Base-by-base conservation (phyloP, 345 rosid species). In the Melaleuca alternifolia region DNA sequence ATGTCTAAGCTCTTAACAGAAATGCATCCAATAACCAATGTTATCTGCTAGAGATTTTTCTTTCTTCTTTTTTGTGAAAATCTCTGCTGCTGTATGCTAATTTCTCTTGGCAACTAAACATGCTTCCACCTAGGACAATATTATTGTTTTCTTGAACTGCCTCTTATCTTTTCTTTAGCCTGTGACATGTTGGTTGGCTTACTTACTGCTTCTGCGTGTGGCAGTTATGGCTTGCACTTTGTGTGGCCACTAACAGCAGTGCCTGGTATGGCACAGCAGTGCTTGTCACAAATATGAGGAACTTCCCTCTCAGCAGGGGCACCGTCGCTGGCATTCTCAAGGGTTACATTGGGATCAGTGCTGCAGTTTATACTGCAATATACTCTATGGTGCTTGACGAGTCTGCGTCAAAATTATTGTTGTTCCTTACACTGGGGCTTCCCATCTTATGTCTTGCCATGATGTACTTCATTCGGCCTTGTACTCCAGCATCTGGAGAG, bases 241-340 rank as follows among this genome's bases (percentile, higher is more conserved):
- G 87, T 86, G 83, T 97, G 53, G 99, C 91, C 18, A 88, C 98
- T 77, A 94, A 96, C 86, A 93, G 99, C 89, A 94, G 91, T 89
- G 95, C 98, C 59, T 96, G 99, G 99, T 93, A 91, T 89, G 93
- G 95, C 86, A 96, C 98, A 23, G 96, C 97, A 71, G 96, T 95
- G 88, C 94, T 96, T 28, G 98, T 95, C 76, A 96, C 99, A 62
- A 96, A 96, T 89, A 96, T 96, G 99, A 93, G 95, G 93, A 96
- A 96, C 91, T 96, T 96, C 86, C 98, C 98, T 52, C 91, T 94
- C 48, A 93, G 93, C 84, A 91, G 98, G 85, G 99, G 98, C 46
- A 94, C 96, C 59, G 96, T 96, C 87, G 91, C 97, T 2, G 96
- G 96, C 87, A 92, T 95, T 85, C 98, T 96, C 88, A 96, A 95